These are phyloP conservation scores for Xylaria sp. DNA, from an alignment of 2,329 filamentous ascomycete species.

Conservation along the genomic window DNA sequence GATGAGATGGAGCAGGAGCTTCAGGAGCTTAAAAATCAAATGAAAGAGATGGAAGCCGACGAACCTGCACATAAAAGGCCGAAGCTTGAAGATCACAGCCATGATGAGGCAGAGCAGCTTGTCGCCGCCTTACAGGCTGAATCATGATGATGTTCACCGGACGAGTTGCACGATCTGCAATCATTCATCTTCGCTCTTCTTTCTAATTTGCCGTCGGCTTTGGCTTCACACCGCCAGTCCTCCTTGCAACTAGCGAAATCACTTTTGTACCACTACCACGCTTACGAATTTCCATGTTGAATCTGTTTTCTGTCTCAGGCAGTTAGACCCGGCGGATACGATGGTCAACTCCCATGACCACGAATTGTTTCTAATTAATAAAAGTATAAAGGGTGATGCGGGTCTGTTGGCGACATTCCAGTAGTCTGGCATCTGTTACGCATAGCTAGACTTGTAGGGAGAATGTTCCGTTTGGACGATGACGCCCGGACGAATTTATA, in stretches of 20 bases:
- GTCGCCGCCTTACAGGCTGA: conserved; percentile 41
- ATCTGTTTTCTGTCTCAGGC: conserved; percentile 33
- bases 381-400: conserved; percentile 33
- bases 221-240: conserved; percentile 1
- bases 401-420: conserved; percentile 22
- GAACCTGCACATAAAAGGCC: conserved; percentile 44
- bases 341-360: conserved; percentile 31
- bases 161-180: conserved; percentile 9
- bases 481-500: conserved; percentile 25
- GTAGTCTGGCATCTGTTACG: conserved; percentile 29
- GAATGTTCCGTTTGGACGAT: conserved; percentile 27
- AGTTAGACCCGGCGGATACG: conserved; percentile 32
- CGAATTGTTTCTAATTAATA: conserved; percentile 37
- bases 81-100: conserved; percentile 40
- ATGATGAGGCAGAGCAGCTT: conserved; percentile 38
- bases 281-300: conserved; percentile 39
- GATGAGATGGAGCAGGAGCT: conserved; percentile 76
- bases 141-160: conserved; percentile 29
- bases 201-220: background rate
- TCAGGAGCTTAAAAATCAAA: conserved; percentile 46
- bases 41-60: conserved; percentile 42
- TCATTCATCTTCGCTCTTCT: conserved; percentile 21
- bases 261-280: conserved; percentile 43
- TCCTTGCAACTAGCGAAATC: conserved; percentile 28
- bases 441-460: conserved; percentile 18